phyloP scores from a whole-genome alignment of 148 eudicot genomes.

The Amaranthus hypochondriacus region DNA sequence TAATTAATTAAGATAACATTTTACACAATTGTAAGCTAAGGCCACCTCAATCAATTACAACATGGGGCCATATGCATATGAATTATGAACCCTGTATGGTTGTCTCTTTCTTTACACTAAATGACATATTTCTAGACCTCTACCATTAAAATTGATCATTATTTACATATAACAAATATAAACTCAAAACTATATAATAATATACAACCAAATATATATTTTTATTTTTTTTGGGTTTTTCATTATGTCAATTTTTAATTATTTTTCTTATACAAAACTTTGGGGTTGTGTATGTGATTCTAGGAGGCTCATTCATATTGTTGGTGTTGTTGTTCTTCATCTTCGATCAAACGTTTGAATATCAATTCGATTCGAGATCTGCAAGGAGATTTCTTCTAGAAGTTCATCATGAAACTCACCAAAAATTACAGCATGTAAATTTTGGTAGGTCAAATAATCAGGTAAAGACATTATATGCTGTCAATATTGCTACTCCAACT shows the following conservation, averaged over 20 bases:
- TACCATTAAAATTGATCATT: neutral
- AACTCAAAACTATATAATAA: too few species aligned
- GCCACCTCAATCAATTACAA: conserved; percentile 24
- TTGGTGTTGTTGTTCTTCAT: conserved; percentile 8
- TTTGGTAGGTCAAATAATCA: conserved; percentile 9
- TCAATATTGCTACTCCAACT: conserved; percentile 23
- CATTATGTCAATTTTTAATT: conserved; percentile 16
- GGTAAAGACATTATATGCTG: conserved; percentile 25
- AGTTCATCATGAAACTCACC: neutral
- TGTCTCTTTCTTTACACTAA: conserved; percentile 24
- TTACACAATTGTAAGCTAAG: neutral
- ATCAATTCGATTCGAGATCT: neutral
- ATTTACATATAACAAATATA: too few species aligned
- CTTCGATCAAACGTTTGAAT: neutral
- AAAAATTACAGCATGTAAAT: neutral
- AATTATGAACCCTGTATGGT: conserved; percentile 8
- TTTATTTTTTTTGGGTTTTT: neutral
- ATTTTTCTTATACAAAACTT: conserved; percentile 12
- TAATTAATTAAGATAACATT: conserved; percentile 1
- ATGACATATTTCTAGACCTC: conserved; percentile 19
- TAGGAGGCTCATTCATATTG: neutral
- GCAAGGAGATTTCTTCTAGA: neutral
- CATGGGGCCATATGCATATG: conserved; percentile 27
- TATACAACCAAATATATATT: too few species aligned
- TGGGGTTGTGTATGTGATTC: conserved; percentile 13